These are phyloP conservation scores for Penicillium tannophilum DNA, from an alignment of 495 filamentous ascomycete species.

Conservation along the genomic window DNA sequence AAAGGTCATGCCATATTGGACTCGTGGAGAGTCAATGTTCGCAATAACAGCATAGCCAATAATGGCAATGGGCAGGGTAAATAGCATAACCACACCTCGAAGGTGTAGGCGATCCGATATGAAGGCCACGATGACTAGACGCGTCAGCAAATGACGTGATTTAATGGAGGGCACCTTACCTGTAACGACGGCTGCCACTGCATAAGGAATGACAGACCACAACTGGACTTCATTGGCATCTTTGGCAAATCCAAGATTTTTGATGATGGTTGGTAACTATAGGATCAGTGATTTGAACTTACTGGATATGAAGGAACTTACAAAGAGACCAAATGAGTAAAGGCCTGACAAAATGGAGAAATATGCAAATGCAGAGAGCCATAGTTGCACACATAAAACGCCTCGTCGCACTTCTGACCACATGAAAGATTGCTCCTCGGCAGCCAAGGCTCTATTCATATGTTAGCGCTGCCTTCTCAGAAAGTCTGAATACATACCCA, in stretches of 20 bases:
- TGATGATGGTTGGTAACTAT: slow-evolving; percentile 76
- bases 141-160: background rate
- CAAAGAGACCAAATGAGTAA: slow-evolving; percentile 49
- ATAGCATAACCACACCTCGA: slow-evolving; percentile 50
- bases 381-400: slow-evolving; percentile 37
- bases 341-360: slow-evolving; percentile 47
- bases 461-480: slow-evolving; percentile 5
- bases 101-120: slow-evolving; percentile 49
- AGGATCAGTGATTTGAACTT: slow-evolving; percentile 6
- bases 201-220: slow-evolving; percentile 86
- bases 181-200: slow-evolving; percentile 76
- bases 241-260: slow-evolving; percentile 63
- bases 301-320: slow-evolving; percentile 16
- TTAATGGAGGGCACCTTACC: slow-evolving; percentile 57
- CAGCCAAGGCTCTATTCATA: slow-evolving; percentile 19
- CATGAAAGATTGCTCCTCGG: slow-evolving; percentile 38
- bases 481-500: slow-evolving; percentile 26
- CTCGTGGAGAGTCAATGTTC: slow-evolving; percentile 38
- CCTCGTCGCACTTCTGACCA: slow-evolving; percentile 49
- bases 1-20: slow-evolving; percentile 59
- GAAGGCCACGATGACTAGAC: slow-evolving; percentile 41
- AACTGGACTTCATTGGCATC: slow-evolving; percentile 72
- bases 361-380: slow-evolving; percentile 47
- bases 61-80: slow-evolving; percentile 50
- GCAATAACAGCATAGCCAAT: slow-evolving; percentile 54